Evolutionary conservation across 2,329 filamentous ascomycete genomes (phyloP).

Genomic region (Elsinoe perseae): DNA sequence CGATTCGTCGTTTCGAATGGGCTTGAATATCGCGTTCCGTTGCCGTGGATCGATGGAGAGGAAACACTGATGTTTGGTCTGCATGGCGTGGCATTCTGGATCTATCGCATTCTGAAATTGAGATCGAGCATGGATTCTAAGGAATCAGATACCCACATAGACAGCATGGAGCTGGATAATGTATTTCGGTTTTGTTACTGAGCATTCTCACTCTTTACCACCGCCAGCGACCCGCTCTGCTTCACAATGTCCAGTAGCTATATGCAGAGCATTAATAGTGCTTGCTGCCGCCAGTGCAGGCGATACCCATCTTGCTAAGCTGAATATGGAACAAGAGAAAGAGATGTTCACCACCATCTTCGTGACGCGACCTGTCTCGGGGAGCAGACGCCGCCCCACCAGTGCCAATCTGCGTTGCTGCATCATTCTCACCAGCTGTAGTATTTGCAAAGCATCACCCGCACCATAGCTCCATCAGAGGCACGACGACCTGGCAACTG

Average conservation of each 20-base stretch:
- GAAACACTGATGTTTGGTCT: neutral
- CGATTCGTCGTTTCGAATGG: too few species aligned
- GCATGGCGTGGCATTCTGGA: neutral
- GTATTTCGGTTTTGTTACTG: neutral
- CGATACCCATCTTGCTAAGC: too few species aligned
- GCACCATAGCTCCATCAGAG: neutral
- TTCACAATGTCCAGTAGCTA: neutral
- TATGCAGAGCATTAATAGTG: neutral
- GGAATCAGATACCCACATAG: slow-evolving; percentile 1
- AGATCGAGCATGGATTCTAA: neutral
- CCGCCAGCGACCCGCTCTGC: neutral
- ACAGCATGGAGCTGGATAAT: slow-evolving; percentile 9
- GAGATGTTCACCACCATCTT: neutral
- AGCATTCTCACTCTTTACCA: neutral
- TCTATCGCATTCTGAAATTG: neutral
- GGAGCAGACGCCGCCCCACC: neutral
- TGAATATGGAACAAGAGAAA: neutral
- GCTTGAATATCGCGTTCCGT: too few species aligned
- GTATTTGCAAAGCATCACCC: too few species aligned
- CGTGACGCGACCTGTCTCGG: neutral
- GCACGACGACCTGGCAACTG: neutral
- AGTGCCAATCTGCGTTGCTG: neutral
- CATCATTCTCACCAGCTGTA: neutral
- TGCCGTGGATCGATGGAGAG: too few species aligned
- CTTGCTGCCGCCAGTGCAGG: neutral